A percentile compares a stretch with the other conserved stretches of the same genome.
Conservation (phyloP, 1,139 yeast genomes). For the Yamadazyma dushanensis region DNA sequence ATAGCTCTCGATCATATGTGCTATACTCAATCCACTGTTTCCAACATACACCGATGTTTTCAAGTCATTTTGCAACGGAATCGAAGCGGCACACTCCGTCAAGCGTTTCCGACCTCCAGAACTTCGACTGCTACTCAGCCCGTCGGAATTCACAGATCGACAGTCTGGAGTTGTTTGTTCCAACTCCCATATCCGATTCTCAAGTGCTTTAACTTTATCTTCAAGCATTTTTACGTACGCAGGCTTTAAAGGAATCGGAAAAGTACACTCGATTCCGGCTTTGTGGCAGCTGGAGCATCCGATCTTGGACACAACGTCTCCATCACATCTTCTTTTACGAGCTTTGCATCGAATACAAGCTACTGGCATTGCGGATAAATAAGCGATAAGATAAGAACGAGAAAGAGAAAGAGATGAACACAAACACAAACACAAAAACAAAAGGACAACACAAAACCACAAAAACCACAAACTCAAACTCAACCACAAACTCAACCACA, state of each 20-base stretch:
- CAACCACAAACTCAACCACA: no score
- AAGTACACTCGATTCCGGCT: conserved; percentile 5
- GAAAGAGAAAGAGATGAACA: no score
- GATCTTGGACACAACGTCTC: conserved; percentile 3
- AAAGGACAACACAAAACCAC: no score
- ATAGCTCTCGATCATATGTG: conserved; percentile 11
- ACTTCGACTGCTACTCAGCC: background rate
- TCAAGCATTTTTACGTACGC: conserved; percentile 7
- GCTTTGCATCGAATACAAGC: conserved; percentile 12
- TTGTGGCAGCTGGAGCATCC: conserved; percentile 7
- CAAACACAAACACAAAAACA: no score
- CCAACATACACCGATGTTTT: conserved; percentile 11
- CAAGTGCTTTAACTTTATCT: conserved; percentile 6
- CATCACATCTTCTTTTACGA: conserved; percentile 11
- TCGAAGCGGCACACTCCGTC: conserved; percentile 12
- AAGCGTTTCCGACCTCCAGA: conserved; percentile 4
- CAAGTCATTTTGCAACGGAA: conserved; percentile 13
- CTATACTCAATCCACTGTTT: conserved; percentile 8
- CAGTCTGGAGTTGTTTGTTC: no score
- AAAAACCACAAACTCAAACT: no score
- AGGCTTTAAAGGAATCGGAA: conserved; percentile 5
- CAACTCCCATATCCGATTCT: conserved; percentile 3
- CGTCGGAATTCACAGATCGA: no score
- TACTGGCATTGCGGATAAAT: no score
- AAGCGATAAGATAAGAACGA: no score